A percentile compares a stretch with the other conserved stretches of the same genome.
Conservation (phyloP, 2,329 filamentous ascomycete species). For the Diaporthe caulivora region DNA sequence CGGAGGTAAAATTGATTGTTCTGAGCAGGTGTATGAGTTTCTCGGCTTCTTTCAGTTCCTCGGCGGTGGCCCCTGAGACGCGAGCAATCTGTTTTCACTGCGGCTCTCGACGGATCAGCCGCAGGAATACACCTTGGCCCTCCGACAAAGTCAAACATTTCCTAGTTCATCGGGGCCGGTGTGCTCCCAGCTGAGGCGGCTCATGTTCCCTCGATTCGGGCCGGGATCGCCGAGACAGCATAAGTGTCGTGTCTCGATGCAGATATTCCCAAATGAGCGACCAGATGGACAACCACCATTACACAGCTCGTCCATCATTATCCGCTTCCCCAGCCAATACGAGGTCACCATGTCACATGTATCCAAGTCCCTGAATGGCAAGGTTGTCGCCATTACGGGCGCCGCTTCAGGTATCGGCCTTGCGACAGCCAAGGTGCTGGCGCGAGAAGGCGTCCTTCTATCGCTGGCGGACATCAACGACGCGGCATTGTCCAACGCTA, state of each 20-base stretch:
- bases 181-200: not conserved
- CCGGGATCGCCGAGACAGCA: not conserved
- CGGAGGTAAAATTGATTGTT: not conserved
- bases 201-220: not conserved
- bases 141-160: not conserved
- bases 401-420: constrained; percentile 50
- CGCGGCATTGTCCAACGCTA: too few species aligned
- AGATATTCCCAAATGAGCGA: not conserved
- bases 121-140: not conserved
- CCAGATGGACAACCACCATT: not conserved
- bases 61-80: not conserved
- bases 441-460: constrained; percentile 49
- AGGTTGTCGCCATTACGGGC: constrained; percentile 50
- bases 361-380: constrained; percentile 39
- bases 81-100: not conserved
- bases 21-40: not conserved
- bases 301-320: not conserved
- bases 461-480: constrained; percentile 49
- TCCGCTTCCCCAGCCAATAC: not conserved
- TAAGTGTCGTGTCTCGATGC: not conserved
- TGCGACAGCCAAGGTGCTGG: constrained; percentile 47
- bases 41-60: not conserved
- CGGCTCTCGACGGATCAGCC: not conserved
- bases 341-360: not conserved
- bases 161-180: not conserved